Base-by-base conservation (phyloP, 208 protist species). In the Crithidia brevicula region DNA sequence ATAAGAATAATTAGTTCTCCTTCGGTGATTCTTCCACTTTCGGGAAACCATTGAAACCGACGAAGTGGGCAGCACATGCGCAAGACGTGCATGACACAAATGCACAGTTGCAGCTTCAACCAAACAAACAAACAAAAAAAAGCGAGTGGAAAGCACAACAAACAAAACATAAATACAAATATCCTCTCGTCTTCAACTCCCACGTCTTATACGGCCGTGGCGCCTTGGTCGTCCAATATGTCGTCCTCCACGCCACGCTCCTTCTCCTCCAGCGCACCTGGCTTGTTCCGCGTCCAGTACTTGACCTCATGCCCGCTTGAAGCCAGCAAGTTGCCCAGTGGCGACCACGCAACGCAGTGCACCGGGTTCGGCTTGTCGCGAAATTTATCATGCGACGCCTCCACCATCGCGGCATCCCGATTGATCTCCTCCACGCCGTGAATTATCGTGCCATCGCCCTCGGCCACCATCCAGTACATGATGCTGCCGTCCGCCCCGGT, bases 251-350 rank as follows among this genome's bases (percentile, higher is more conserved):
- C 85, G 2, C 84, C 86, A 20, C 83, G 85, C 70, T 93, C 86
- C 63, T 81, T 81, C 76, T 96, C 91, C 67, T 92, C 91, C 57
- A 91, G 69, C 51, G 91, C 91, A 13, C 91, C 91, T 4, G 91
- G 91, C 59, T 91, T 93, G 53, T 93, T 94, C 28, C 91, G 81
- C 28, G 76, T 81, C 91, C 91, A 96, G 76, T 93, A 93, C 74
- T 93, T 93, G 46, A 96, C 87, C 71, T 96, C 87, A 10, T 77
- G 73, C 3, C 85, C 80, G 47, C 87, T 86, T 2, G 91, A 91
- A 7, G 89, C 85, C 15, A 96, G 76, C 27, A 96, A 25, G 68
- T 92, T 88, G 34, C 91, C 91, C 52, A 92, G 78, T 25, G 88
- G 91, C 61, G 82, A 88, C 86, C 88, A 96, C 40, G 88, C 88